Evolutionary conservation across 2,329 filamentous ascomycete genomes (phyloP).

Genomic region (Fusarium luffae): DNA sequence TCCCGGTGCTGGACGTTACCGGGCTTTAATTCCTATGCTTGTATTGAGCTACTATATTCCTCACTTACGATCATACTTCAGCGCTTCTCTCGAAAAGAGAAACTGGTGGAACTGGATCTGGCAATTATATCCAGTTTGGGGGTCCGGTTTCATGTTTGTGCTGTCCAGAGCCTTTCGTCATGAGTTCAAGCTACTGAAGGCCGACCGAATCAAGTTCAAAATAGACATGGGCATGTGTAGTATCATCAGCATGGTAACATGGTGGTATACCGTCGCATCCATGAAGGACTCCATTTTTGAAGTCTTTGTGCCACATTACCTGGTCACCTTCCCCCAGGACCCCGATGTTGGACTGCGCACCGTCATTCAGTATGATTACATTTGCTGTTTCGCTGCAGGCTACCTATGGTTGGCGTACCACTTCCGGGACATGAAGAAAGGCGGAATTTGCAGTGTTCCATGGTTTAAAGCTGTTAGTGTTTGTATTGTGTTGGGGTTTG

Average conservation of each 20-base stretch:
- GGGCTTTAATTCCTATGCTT: conserved; percentile 36
- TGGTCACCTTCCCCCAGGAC: conserved; percentile 29
- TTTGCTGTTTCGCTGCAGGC: conserved; percentile 32
- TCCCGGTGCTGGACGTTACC: conserved; percentile 16
- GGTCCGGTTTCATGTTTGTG: conserved; percentile 30
- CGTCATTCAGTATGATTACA: conserved; percentile 47
- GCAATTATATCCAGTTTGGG: conserved; percentile 47
- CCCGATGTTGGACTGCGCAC: conserved; percentile 27
- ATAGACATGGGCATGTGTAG: not conserved
- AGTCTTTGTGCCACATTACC: conserved; percentile 42
- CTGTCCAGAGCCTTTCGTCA: conserved; percentile 2
- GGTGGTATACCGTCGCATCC: conserved; percentile 36
- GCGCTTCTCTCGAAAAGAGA: conserved; percentile 33
- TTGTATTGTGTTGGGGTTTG: not conserved
- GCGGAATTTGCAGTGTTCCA: conserved; percentile 26
- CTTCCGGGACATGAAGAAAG: conserved; percentile 39
- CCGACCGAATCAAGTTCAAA: not conserved
- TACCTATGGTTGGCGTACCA: conserved; percentile 42
- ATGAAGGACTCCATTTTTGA: conserved; percentile 17
- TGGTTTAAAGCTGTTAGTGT: conserved; percentile 2
- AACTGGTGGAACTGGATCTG: conserved; percentile 50
- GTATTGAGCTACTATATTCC: conserved; percentile 35
- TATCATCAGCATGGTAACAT: conserved; percentile 6
- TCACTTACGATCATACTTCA: conserved; percentile 36
- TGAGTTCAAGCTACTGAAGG: fast-evolving